phyloP scores from a whole-genome alignment of 257 asterid species.

The Linaria vulgaris region DNA sequence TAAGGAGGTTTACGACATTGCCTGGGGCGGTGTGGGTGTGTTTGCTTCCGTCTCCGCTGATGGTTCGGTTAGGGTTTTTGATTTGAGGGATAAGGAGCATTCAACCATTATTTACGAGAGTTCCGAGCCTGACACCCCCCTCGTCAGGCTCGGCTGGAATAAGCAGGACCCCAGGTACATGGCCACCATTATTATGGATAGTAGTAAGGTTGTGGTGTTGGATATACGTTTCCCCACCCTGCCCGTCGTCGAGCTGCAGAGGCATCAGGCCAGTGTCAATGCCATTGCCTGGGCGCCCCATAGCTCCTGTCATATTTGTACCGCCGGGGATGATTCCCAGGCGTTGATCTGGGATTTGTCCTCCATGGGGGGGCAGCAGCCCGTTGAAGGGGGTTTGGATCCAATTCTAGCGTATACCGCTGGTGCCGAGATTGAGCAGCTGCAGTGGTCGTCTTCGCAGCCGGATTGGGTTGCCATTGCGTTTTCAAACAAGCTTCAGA shows the following conservation, averaged over 20 bases:
- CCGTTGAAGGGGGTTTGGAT: slow-evolving; percentile 91
- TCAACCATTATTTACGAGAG: slow-evolving; percentile 94
- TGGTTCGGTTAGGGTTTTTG: slow-evolving; percentile 96
- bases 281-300: slow-evolving; percentile 99
- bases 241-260: slow-evolving; percentile 91
- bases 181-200: slow-evolving; percentile 97
- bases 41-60: slow-evolving; percentile 96
- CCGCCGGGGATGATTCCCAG: slow-evolving; percentile 97
- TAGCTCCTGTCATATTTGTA: slow-evolving; percentile 95
- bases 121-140: slow-evolving; percentile 88
- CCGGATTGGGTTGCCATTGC: slow-evolving; percentile 99
- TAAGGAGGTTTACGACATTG: slow-evolving; percentile 96
- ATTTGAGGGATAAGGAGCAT: slow-evolving; percentile 95
- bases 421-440: slow-evolving; percentile 95
- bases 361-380: slow-evolving; percentile 93
- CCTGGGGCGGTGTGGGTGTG: slow-evolving; percentile 99
- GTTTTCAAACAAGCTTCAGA: slow-evolving; percentile 92
- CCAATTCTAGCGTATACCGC: slow-evolving; percentile 96
- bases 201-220: slow-evolving; percentile 85
- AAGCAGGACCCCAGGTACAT: slow-evolving; percentile 97
- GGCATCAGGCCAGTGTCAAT: slow-evolving; percentile 96
- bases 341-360: slow-evolving; percentile 97
- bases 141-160: slow-evolving; percentile 94
- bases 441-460: slow-evolving; percentile 96
- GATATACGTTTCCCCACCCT: slow-evolving; percentile 88